phyloP scores from a whole-genome alignment of 257 asterid genomes.

The Thymus quinquecostatus region DNA sequence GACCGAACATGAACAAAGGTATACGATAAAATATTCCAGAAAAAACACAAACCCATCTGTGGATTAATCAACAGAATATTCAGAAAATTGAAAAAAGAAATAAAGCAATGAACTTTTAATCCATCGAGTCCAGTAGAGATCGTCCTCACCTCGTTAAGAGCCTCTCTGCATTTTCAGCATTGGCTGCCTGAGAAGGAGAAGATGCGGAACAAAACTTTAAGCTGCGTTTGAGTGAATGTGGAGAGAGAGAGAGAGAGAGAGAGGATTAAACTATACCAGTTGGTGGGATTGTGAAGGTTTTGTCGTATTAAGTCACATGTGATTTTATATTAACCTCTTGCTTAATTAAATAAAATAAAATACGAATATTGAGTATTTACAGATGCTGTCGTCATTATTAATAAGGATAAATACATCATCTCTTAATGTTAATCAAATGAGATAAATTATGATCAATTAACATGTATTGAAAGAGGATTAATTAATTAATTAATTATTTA shows the following conservation, averaged over 20 bases:
- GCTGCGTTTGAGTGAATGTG: constrained; percentile 17
- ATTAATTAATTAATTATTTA: no score
- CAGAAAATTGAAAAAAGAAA: not conserved
- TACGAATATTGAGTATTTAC: no score
- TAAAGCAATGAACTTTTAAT: not conserved
- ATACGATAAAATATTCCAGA: constrained; percentile 5
- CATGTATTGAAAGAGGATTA: no score
- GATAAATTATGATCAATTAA: no score
- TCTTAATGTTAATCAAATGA: no score
- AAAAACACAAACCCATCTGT: constrained; percentile 15
- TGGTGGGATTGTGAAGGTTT: constrained; percentile 41
- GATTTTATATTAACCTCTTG: constrained; percentile 4
- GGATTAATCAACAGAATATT: constrained; percentile 22
- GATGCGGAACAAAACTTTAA: constrained; percentile 26
- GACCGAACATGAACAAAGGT: constrained; percentile 1
- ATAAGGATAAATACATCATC: no score
- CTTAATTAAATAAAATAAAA: not conserved
- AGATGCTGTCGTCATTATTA: no score
- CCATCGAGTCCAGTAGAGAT: constrained; percentile 15
- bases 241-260: constrained; percentile 27
- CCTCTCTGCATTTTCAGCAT: constrained; percentile 34
- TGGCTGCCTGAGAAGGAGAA: constrained; percentile 27
- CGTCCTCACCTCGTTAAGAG: constrained; percentile 40
- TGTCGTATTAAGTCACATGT: constrained; percentile 39
- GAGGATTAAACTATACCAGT: constrained; percentile 16